phyloP scores from a whole-genome alignment of 768 basidiomycete species.

The Ramaria rubella region DNA sequence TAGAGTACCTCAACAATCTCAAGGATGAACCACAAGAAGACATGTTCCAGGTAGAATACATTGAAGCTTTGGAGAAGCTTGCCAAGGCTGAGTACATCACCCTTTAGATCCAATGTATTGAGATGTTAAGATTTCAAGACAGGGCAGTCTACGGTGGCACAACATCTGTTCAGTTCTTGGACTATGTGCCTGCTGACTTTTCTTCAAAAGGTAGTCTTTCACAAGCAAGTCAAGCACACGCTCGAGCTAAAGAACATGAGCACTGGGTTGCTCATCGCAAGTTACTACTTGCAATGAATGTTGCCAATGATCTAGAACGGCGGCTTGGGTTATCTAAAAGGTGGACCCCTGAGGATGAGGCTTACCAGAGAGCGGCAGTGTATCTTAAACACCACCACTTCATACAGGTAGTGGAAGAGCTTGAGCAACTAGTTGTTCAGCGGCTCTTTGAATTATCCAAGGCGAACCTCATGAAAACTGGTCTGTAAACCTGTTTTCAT shows the following conservation, averaged over 20 bases:
- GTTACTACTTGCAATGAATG: not conserved
- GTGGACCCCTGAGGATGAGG: constrained; percentile 12
- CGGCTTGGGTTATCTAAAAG: constrained; percentile 9
- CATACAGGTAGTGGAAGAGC: constrained; percentile 19
- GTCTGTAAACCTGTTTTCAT: too few relatives aligned
- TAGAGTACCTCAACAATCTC: not conserved
- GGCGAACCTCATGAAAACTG: constrained; percentile 17
- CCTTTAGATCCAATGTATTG: not conserved
- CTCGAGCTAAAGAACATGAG: not conserved
- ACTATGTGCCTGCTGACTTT: not conserved
- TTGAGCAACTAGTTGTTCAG: constrained; percentile 27
- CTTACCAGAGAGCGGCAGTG: constrained; percentile 9
- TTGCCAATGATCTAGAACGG: too few relatives aligned
- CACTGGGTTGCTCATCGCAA: not conserved
- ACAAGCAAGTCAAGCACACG: not conserved
- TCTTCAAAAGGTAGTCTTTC: not conserved
- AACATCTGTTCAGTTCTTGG: not conserved
- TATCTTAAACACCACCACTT: constrained; percentile 15
- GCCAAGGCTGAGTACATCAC: not conserved
- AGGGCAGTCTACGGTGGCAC: not conserved
- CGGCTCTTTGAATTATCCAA: constrained; percentile 26
- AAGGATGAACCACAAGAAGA: constrained; percentile 1
- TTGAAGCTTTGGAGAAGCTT: not conserved
- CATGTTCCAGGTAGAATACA: not conserved
- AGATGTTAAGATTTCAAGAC: not conserved